Conservation (phyloP, 2,329 filamentous ascomycete genomes). For the Aurifilum marmelostoma region DNA sequence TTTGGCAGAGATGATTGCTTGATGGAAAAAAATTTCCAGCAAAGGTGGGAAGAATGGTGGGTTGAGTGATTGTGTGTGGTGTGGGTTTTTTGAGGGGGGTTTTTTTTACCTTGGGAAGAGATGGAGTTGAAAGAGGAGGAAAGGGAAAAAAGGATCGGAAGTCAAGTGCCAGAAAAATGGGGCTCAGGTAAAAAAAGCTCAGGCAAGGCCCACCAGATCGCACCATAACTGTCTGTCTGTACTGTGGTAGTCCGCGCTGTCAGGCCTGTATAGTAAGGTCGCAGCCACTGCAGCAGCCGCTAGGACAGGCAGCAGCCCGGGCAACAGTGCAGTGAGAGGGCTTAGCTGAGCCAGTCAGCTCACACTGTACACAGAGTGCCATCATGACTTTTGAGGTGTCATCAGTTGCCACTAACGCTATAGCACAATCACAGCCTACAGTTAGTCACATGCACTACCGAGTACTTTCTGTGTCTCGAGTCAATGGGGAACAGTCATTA, state of each 20-base stretch:
- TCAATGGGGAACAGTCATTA: not conserved
- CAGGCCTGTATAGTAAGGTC: not conserved
- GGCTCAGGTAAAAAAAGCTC: conserved; percentile 15
- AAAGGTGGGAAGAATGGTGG: conserved; percentile 8
- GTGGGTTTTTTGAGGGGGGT: conserved; percentile 21
- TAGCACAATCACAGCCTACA: not conserved
- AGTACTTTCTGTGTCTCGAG: not conserved
- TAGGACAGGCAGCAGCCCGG: not conserved
- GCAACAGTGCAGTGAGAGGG: not conserved
- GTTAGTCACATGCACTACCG: not conserved
- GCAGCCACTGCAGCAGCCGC: not conserved
- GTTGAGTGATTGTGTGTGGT: conserved; percentile 8
- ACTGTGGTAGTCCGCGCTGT: too few species aligned
- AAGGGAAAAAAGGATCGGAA: conserved; percentile 9
- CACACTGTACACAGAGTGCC: not conserved
- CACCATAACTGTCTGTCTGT: not conserved
- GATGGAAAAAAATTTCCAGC: conserved; percentile 15
- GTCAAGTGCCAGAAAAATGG: conserved; percentile 12
- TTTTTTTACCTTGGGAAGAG: not conserved
- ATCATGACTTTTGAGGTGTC: not conserved
- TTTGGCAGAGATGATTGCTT: not conserved
- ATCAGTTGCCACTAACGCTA: not conserved
- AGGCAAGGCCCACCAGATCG: not conserved
- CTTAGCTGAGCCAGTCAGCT: not conserved
- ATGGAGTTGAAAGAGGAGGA: conserved; percentile 12